Conservation (phyloP, 108 stramenopile species). For the Schizochytrium sp. region DNA sequence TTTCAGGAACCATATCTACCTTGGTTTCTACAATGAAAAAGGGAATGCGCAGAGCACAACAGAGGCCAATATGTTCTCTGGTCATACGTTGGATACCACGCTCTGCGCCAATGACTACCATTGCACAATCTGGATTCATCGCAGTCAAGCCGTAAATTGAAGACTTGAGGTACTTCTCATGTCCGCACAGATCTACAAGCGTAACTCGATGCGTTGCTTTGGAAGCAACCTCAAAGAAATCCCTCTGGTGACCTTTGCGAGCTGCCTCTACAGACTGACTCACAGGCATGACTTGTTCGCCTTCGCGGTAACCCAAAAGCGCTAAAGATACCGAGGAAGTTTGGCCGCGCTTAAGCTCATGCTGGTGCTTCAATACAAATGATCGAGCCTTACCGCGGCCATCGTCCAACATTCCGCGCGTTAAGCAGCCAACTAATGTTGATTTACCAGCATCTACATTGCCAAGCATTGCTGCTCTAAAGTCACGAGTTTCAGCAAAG, state of each 20-base stretch:
- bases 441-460: slow-evolving; percentile 97
- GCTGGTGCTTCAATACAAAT: slow-evolving; percentile 94
- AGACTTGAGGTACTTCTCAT: slow-evolving; percentile 98
- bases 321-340: slow-evolving; percentile 93
- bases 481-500: slow-evolving; percentile 71
- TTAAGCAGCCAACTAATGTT: slow-evolving; percentile 93
- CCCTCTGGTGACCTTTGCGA: slow-evolving; percentile 52
- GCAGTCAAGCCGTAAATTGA: slow-evolving; percentile 96
- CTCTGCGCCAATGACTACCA: slow-evolving; percentile 93
- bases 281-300: neutral
- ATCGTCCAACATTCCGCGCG: slow-evolving; percentile 89
- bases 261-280: slow-evolving; percentile 11
- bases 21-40: slow-evolving; percentile 94
- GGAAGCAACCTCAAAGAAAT: slow-evolving; percentile 68
- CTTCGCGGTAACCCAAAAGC: slow-evolving; percentile 78
- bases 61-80: slow-evolving; percentile 95
- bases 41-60: slow-evolving; percentile 93
- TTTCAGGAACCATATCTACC: slow-evolving; percentile 93
- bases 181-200: slow-evolving; percentile 97
- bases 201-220: slow-evolving; percentile 84
- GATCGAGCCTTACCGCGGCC: slow-evolving; percentile 93
- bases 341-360: slow-evolving; percentile 96
- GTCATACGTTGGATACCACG: slow-evolving; percentile 99
- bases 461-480: slow-evolving; percentile 95
- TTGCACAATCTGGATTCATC: slow-evolving; percentile 92